Base-by-base conservation (phyloP, 441 rosid species). In the Populus hybrid region DNA sequence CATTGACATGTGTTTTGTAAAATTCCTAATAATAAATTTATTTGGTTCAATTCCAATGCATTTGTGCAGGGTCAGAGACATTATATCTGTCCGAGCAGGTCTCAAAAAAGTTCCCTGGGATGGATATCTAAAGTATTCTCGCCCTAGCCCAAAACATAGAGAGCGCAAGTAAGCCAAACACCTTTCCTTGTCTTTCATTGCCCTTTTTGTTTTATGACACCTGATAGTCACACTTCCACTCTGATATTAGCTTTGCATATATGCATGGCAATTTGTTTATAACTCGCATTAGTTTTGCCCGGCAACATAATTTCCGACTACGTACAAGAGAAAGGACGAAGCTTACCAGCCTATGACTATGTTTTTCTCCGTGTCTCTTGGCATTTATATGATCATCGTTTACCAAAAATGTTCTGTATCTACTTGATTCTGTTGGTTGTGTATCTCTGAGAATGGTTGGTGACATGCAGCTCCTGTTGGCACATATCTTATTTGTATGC, bases 21-120 rank as follows among this genome's bases (percentile, higher is more conserved):
- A 40, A 67, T 35, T 67, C 26, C 6, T 67, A 21, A 16, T 1
- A 1, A 34, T 50, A 36, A 21, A 70, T 38, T 54, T 1, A 7
- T 21, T 50, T 83, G 79, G 18, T 72, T 80, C 46, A 35, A 65
- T 76, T 75, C 10, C 70, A 79, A 77, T 69, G 10, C 34, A 61
- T 69, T 70, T 68, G 5, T 82, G 72, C 94, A 96, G 99, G 91
- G 93, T 96, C n/a, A 85, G 98, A 84, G 95, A 88, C 89, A 91
- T 93, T 83, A 96, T 94, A 84, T 96, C 98, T 38, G 86, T 84
- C 68, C 88, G 98, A 81, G 99, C 98, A 50, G 97, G 99, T 76
- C 91, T 96, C 21, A 93, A 88, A 84, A 96, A 88, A 86, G 99
- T 96, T 76, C 98, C 97, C 54, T 94, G 99, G 98, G 99, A 96